Evolutionary conservation across 2,329 filamentous ascomycete genomes (phyloP).

Genomic region (Fusarium heterosporum): DNA sequence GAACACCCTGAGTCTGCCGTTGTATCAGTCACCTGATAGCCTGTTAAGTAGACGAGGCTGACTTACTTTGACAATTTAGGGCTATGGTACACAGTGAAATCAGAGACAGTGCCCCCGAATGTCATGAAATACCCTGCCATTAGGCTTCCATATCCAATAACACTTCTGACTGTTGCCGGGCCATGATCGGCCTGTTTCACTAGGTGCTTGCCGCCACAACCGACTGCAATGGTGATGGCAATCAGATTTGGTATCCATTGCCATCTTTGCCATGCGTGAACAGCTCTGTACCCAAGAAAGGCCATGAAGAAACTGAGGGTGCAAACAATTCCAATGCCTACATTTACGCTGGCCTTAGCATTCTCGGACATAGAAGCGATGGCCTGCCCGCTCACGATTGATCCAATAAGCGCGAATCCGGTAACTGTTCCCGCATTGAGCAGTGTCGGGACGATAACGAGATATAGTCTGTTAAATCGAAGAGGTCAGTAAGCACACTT

Average conservation of each 20-base stretch:
- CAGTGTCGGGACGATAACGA: conserved; percentile 63
- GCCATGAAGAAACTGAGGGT: conserved; percentile 65
- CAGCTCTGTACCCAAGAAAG: conserved; percentile 64
- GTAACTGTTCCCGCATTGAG: conserved; percentile 68
- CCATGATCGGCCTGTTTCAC: conserved; percentile 57
- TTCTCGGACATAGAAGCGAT: conserved; percentile 60
- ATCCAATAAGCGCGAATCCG: conserved; percentile 68
- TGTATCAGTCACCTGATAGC: conserved; percentile 51
- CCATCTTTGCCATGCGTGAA: conserved; percentile 68
- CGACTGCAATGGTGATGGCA: conserved; percentile 63
- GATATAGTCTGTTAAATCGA: conserved; percentile 54
- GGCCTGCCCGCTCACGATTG: conserved; percentile 66
- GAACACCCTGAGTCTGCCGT: conserved; percentile 39
- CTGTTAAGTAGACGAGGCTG: neutral
- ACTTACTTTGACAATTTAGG: conserved; percentile 40
- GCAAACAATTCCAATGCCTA: conserved; percentile 67
- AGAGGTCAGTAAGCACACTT: conserved; percentile 12
- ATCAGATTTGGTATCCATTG: conserved; percentile 68
- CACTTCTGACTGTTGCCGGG: conserved; percentile 52
- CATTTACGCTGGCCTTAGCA: conserved; percentile 60
- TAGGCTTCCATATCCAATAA: conserved; percentile 60
- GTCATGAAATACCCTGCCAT: conserved; percentile 66
- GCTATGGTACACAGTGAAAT: conserved; percentile 67
- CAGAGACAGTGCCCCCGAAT: conserved; percentile 66
- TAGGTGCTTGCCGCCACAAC: conserved; percentile 64